These are phyloP conservation scores for Biscogniauxia sp. DNA, from an alignment of 2,329 filamentous ascomycete species.

Conservation along the genomic window DNA sequence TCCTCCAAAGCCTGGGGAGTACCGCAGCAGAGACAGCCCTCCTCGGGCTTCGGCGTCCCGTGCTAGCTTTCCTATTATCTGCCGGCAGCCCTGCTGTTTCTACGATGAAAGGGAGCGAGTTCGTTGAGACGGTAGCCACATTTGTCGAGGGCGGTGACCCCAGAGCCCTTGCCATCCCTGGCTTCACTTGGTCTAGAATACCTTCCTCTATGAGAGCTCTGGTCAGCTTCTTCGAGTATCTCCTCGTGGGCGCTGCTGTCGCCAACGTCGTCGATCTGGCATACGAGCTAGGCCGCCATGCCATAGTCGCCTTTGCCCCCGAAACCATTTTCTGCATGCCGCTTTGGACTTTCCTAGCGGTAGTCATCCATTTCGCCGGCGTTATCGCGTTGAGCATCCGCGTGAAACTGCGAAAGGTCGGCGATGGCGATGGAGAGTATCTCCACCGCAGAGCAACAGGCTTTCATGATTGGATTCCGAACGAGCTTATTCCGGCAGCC, in stretches of 20 bases:
- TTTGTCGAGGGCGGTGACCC: slow-evolving; percentile 8
- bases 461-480: slow-evolving; percentile 13
- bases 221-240: slow-evolving; percentile 18
- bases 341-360: slow-evolving; percentile 26
- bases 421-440: slow-evolving; percentile 1
- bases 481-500: slow-evolving; percentile 19
- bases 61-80: slow-evolving; percentile 18
- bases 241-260: slow-evolving; percentile 20
- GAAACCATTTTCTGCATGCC: slow-evolving; percentile 22
- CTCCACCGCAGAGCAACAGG: not conserved
- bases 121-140: slow-evolving; percentile 4
- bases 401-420: slow-evolving; percentile 8
- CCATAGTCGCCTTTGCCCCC: slow-evolving; percentile 26
- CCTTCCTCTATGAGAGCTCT: slow-evolving; percentile 6
- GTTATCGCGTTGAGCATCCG: slow-evolving; percentile 15
- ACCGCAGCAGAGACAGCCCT: slow-evolving; percentile 19
- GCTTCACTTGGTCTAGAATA: slow-evolving; percentile 6
- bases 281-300: slow-evolving; percentile 26
- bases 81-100: slow-evolving; percentile 19
- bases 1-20: slow-evolving; percentile 19
- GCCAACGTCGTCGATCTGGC: slow-evolving; percentile 26
- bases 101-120: slow-evolving; percentile 15
- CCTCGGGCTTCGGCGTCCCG: slow-evolving; percentile 13
- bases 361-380: slow-evolving; percentile 22
- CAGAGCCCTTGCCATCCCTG: slow-evolving; percentile 4